Percentiles rank a stretch among this genome's conserved stretches.
phyloP scores from a whole-genome alignment of 2,329 filamentous ascomycete genomes.

The Sarocladium kiliense region DNA sequence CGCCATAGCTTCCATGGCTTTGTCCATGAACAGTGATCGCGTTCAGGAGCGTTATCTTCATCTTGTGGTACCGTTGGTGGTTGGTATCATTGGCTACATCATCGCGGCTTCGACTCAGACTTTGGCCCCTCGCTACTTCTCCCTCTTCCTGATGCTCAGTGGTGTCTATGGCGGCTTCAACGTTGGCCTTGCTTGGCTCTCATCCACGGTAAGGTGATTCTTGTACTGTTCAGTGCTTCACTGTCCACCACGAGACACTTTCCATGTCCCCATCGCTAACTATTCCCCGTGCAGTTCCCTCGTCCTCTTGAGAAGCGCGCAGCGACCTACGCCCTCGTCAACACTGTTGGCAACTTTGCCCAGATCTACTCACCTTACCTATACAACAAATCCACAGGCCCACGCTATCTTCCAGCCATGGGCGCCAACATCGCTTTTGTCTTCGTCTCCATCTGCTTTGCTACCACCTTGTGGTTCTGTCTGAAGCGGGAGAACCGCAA shows the following conservation, averaged over 20 bases:
- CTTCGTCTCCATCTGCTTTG: conserved; percentile 18
- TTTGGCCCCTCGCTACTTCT: conserved; percentile 17
- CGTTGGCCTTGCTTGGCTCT: conserved; percentile 22
- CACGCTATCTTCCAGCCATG: conserved; percentile 18
- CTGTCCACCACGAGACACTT: no score
- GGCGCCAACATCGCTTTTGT: conserved; percentile 15
- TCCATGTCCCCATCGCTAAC: no score
- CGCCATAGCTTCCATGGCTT: conserved; percentile 20
- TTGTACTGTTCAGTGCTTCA: no score
- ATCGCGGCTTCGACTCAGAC: conserved; percentile 16
- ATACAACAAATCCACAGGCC: conserved; percentile 16
- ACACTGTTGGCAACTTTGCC: conserved; percentile 21
- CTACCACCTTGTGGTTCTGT: conserved; percentile 15
- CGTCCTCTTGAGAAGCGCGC: conserved; percentile 20
- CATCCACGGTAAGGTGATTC: conserved; percentile 15
- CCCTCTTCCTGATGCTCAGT: conserved; percentile 17
- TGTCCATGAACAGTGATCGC: conserved; percentile 23
- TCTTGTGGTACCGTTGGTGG: conserved; percentile 16
- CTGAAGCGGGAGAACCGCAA: conserved; percentile 15
- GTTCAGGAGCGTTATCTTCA: conserved; percentile 18
- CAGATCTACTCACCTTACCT: conserved; percentile 21
- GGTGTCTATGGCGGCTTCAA: conserved; percentile 16
- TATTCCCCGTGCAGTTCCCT: not conserved
- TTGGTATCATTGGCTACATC: conserved; percentile 16
- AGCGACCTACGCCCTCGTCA: conserved; percentile 20